Evolutionary conservation across 768 basidiomycete species (phyloP).

Genomic region (Chlorophyllum brunneum): DNA sequence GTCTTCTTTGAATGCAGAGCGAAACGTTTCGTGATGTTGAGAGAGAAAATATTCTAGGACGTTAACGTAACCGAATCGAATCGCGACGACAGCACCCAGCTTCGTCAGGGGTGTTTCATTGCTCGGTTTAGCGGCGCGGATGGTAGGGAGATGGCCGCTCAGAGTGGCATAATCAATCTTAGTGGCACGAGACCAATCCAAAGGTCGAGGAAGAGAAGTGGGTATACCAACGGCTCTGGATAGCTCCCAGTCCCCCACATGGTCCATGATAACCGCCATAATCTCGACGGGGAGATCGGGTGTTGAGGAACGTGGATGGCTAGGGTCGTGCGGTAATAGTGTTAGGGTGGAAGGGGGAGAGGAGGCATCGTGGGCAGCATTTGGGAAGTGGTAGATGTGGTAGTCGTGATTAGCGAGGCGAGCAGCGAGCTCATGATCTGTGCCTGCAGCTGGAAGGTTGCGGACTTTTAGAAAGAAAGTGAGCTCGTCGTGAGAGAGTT

Average conservation of each 20-base stretch:
- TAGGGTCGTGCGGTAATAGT: slow-evolving; percentile 19
- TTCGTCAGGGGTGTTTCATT: slow-evolving; percentile 58
- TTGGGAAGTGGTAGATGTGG: slow-evolving; percentile 64
- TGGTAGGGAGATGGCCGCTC: slow-evolving; percentile 51
- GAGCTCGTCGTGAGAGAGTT: slow-evolving; percentile 63
- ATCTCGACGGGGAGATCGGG: slow-evolving; percentile 76
- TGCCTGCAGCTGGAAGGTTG: slow-evolving; percentile 62
- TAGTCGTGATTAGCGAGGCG: slow-evolving; percentile 74
- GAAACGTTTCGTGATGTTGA: slow-evolving; percentile 61
- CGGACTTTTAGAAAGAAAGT: slow-evolving; percentile 73
- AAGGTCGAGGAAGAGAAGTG: slow-evolving; percentile 60
- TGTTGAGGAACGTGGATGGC: slow-evolving; percentile 27
- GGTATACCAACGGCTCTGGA: slow-evolving; percentile 72
- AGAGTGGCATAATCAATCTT: slow-evolving; percentile 71
- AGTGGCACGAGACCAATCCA: slow-evolving; percentile 70
- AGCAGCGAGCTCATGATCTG: slow-evolving; percentile 60
- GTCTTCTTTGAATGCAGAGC: slow-evolving; percentile 58
- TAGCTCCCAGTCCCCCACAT: slow-evolving; percentile 83
- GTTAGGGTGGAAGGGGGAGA: slow-evolving; percentile 25
- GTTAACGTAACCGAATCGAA: slow-evolving; percentile 74
- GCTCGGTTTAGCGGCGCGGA: slow-evolving; percentile 56
- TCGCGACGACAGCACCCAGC: slow-evolving; percentile 59
- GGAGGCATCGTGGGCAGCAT: slow-evolving; percentile 23
- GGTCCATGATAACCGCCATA: slow-evolving; percentile 71
- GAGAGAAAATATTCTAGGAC: slow-evolving; percentile 73